Evolutionary conservation across 352 stramenopile genomes (phyloP).

Genomic region (Pilasporangium apinafurcum): DNA sequence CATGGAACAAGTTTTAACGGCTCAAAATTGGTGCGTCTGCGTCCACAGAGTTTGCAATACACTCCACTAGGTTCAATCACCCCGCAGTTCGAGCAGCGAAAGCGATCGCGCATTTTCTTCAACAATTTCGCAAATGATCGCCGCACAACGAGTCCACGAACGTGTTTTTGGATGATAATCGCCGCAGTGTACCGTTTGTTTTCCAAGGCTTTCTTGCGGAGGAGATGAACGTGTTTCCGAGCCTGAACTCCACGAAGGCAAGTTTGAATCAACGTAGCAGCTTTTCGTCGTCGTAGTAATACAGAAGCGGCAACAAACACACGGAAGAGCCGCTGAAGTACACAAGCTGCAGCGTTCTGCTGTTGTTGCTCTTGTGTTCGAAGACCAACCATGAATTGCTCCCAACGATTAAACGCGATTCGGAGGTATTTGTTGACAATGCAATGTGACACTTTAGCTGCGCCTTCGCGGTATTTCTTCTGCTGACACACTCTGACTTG

Average conservation of each 20-base stretch:
- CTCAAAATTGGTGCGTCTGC: slow-evolving; percentile 25
- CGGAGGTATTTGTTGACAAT: not conserved
- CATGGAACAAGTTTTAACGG: slow-evolving; percentile 10
- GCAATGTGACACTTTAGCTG: not conserved
- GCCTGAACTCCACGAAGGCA: slow-evolving; percentile 1
- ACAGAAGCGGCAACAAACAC: not conserved
- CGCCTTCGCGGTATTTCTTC: not conserved
- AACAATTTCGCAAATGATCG: slow-evolving; percentile 11
- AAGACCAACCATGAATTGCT: too few relatives aligned
- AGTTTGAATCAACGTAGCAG: slow-evolving; percentile 9
- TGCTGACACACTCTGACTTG: not conserved
- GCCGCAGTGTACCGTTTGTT: slow-evolving; percentile 5
- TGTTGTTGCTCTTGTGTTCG: not conserved
- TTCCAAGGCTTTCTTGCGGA: not conserved
- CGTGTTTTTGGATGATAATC: slow-evolving; percentile 17
- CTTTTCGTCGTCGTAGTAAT: not conserved
- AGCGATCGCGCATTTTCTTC: slow-evolving; percentile 32
- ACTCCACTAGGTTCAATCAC: slow-evolving; percentile 41
- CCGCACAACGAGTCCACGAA: slow-evolving; percentile 17
- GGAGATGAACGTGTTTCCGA: not conserved
- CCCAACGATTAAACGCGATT: too few relatives aligned
- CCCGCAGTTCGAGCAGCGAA: slow-evolving; percentile 50
- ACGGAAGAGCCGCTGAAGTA: slow-evolving; percentile 10
- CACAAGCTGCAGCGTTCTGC: not conserved
- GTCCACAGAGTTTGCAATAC: slow-evolving; percentile 70